phyloP scores from a whole-genome alignment of 129 eudicot species.

The Ambrosia artemisiifolia region DNA sequence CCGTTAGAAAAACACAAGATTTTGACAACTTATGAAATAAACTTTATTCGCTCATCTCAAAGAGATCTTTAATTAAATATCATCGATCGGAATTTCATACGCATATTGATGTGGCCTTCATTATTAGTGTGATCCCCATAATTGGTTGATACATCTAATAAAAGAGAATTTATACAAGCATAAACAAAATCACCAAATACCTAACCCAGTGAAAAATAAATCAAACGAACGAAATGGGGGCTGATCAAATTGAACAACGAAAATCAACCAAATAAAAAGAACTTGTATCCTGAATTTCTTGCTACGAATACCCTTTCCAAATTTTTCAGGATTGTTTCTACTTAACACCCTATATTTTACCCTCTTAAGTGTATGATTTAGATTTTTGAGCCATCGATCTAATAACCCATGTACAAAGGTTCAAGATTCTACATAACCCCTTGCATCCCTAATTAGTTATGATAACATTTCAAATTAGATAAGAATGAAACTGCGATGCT shows the following conservation, averaged over 20 bases:
- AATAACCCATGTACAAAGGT: not conserved
- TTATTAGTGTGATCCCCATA: not conserved
- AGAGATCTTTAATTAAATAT: not conserved
- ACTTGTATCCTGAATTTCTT: not conserved
- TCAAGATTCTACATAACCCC: conserved; percentile 7
- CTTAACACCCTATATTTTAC: not conserved
- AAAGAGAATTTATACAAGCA: not conserved
- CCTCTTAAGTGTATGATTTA: not conserved
- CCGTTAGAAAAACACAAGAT: not conserved
- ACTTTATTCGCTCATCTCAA: not conserved
- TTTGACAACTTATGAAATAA: not conserved
- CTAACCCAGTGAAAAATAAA: not conserved
- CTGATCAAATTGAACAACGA: not conserved
- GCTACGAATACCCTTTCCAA: not conserved
- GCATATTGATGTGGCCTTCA: not conserved
- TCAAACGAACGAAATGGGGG: not conserved
- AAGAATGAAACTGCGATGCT: conserved; percentile 8
- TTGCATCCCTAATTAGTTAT: not conserved
- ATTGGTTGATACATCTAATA: not conserved
- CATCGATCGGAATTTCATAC: not conserved
- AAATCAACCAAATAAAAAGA: not conserved
- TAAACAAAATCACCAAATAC: not conserved
- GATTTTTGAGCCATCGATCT: not conserved
- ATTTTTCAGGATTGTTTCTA: not conserved
- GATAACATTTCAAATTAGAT: not conserved